These are phyloP conservation scores for Penicillium carneum DNA, from an alignment of 2,329 filamentous ascomycete genomes.

Conservation along the genomic window DNA sequence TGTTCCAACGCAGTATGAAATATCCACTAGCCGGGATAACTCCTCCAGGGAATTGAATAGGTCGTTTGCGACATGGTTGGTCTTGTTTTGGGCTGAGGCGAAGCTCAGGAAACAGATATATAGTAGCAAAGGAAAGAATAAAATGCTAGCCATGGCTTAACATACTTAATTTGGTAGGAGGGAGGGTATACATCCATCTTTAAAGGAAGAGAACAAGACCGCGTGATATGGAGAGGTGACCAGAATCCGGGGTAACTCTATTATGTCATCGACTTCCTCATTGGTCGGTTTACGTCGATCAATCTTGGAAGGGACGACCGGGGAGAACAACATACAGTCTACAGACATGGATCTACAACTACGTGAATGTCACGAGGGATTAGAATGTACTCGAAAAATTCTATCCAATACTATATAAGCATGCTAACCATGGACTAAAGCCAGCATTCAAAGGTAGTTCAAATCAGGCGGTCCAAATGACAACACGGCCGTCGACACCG, in stretches of 20 bases:
- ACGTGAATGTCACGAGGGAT: neutral
- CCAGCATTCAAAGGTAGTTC: neutral
- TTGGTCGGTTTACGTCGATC: slow-evolving; percentile 3
- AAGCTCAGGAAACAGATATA: neutral
- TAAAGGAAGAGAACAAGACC: neutral
- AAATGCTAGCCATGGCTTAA: slow-evolving; percentile 10
- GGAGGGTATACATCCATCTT: neutral
- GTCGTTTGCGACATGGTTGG: slow-evolving; percentile 58
- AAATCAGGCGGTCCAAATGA: slow-evolving; percentile 73
- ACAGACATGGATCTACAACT: neutral
- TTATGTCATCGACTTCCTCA: slow-evolving; percentile 20
- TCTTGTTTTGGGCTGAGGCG: slow-evolving; percentile 12
- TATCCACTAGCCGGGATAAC: slow-evolving; percentile 88
- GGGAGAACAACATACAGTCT: neutral
- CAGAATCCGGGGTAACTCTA: slow-evolving; percentile 20
- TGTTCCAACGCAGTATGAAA: slow-evolving; percentile 88
- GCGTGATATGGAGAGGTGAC: slow-evolving; percentile 12
- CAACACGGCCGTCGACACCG: slow-evolving; percentile 81
- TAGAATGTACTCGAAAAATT: neutral
- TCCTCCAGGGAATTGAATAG: slow-evolving; percentile 87
- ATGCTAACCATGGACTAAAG: neutral
- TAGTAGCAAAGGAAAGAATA: slow-evolving; percentile 2
- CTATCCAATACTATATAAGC: slow-evolving; percentile 9
- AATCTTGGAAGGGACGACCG: neutral
- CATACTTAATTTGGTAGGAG: slow-evolving; percentile 3